Percentiles rank a stretch among this genome's conserved stretches.
These are phyloP conservation scores for Zygosaccharomyces bisporus DNA, from an alignment of 805 yeast genomes.

Conservation along the genomic window DNA sequence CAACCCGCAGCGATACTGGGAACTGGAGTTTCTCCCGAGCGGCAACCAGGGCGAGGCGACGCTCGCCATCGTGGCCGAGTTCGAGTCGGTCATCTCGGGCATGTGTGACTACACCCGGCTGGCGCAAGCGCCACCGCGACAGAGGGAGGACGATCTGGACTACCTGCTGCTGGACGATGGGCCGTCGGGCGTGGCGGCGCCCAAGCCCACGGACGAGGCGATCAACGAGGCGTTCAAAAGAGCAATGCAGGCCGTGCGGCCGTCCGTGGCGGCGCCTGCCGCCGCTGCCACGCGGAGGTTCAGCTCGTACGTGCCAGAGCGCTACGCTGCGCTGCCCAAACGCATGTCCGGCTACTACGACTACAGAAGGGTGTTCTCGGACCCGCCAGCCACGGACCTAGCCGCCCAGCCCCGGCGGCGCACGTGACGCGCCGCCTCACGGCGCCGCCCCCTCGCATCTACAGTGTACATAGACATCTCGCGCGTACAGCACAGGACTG, in stretches of 20 bases:
- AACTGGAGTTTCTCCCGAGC: constrained; percentile 37
- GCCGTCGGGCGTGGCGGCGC: constrained; percentile 9
- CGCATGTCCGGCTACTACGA: background rate
- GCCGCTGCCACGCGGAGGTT: constrained; percentile 6
- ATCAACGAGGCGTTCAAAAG: constrained; percentile 22
- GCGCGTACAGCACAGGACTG: no score
- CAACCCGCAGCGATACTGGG: constrained; percentile 78
- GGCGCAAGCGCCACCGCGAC: constrained; percentile 8
- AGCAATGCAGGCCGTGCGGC: constrained; percentile 19
- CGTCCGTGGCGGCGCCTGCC: constrained; percentile 5
- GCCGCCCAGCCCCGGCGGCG: no score
- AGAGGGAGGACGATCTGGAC: constrained; percentile 22
- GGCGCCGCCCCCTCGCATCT: no score
- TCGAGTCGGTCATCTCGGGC: constrained; percentile 33
- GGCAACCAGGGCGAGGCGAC: constrained; percentile 9
- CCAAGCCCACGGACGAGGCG: constrained; percentile 3
- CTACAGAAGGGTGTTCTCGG: background rate
- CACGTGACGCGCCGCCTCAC: no score
- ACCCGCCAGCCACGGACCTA: background rate
- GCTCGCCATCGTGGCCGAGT: constrained; percentile 14
- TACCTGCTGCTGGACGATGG: constrained; percentile 23
- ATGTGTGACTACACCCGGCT: constrained; percentile 20
- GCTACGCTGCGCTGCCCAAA: background rate
- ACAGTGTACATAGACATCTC: background rate
- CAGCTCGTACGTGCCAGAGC: constrained; percentile 5